Evolutionary conservation across 768 basidiomycete genomes (phyloP), one percentile per base, ranked within the genome.

Genomic region (Sarcodon aspratus): DNA sequence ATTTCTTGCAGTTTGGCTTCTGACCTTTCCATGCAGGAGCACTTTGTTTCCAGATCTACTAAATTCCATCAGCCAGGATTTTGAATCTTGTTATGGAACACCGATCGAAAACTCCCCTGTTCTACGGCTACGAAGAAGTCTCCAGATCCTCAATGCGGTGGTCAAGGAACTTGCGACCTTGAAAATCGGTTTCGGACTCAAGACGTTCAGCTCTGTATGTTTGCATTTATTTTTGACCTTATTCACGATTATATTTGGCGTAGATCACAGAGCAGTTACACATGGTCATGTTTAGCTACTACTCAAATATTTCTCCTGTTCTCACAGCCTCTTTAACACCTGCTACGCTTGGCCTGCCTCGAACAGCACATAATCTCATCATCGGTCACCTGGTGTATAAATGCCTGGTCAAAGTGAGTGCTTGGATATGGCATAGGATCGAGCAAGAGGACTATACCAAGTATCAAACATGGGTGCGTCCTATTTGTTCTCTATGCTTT

Each of bases 311-410:
- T 48, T 67, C 80, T 3, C 54, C 68, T 1, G 66, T 63, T 10
- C 57, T 70, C 11, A 55, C 67, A 11, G 54, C 66, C 12, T 50
- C 46, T 2, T 52, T 79, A 27, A 56, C 54, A 18, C 60, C 63
- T 10, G 52, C 61, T 27, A 61, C 66, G 58, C 54, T 77, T 55
- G 50, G 53, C 56, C 54, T 61, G 53, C 59, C 68, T 58, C 59
- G 66, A 57, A 66, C 72, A 48, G 54, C 65, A 35, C 59, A 78
- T 50, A 73, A 71, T 46, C 59, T 87, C 36, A 68, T 66, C 55
- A 54, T 87, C 12, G 76, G 77, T 2, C 82, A 91, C 59, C 63
- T 91, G 13, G 65, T 80, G 3, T 88, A 82, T 69, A 92, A 94
- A 61, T 80, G 77, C 55, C 66, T 93, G 40, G 65, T 72, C 10